These are phyloP conservation scores for Musa itinerans DNA, from an alignment of 176 grass and related monocot species.

Conservation along the genomic window DNA sequence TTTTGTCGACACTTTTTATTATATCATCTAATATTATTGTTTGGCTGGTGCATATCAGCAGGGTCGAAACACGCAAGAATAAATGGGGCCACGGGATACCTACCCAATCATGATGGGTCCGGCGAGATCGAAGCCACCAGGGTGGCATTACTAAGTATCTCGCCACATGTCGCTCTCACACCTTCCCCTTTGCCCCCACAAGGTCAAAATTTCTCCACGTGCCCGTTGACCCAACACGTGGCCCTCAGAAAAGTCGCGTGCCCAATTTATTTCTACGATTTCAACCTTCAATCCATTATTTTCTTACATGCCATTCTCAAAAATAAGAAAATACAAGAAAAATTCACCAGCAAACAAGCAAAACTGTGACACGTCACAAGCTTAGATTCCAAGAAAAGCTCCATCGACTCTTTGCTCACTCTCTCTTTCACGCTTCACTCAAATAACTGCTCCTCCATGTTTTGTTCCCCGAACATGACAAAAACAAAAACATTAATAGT, in stretches of 20 bases:
- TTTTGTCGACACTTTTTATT: no score
- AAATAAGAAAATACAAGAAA: neutral
- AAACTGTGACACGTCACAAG: neutral
- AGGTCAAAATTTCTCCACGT: neutral
- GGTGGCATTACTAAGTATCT: no score
- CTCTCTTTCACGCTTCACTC: neutral
- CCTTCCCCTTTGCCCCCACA: neutral
- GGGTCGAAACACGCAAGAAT: no score
- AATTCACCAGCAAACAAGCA: neutral
- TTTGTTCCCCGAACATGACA: no score
- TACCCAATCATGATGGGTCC: no score
- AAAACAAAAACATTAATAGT: neutral
- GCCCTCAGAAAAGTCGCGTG: no score
- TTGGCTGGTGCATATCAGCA: no score
- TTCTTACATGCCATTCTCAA: neutral
- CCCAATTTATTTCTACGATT: neutral
- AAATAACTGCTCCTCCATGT: neutral
- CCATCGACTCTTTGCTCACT: neutral
- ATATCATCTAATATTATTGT: no score
- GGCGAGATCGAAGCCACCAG: no score
- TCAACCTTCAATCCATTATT: neutral
- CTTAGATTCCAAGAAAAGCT: constrained; percentile 8
- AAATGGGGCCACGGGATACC: no score
- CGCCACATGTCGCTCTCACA: neutral
- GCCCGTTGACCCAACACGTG: neutral